Evolutionary conservation across 2,329 filamentous ascomycete species (phyloP), one percentile per base, ranked within the genome.

Genomic region (Diplodia mutila): DNA sequence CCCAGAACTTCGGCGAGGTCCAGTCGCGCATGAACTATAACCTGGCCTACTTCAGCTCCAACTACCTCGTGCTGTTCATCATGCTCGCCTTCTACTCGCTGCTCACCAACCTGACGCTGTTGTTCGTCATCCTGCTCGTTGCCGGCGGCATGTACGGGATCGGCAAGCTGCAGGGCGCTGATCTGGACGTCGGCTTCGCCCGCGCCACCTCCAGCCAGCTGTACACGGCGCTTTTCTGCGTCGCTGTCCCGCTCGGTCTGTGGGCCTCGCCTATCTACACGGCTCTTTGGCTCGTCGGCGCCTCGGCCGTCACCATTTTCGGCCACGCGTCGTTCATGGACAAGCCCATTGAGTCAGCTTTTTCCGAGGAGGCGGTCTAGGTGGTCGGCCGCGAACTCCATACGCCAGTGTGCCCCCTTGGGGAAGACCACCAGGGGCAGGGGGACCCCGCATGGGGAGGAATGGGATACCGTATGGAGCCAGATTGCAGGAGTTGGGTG

Each of bases 291-390:
- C 87, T 99, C 78, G 93, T 98, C 77, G 95, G 95, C 79, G 95
- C 95, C 75, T 94, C 91, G 74, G 94, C 93, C 79, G 93, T 97
- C 79, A 92, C 90, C 79, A 96, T 98, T 73, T 85, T 98, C 73
- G 95, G 95, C 82, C 95, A 99, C 84, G 95, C 95, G 74, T 87
- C 93, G 71, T 89, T 98, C 79, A 90, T 98, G 91, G 94, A 98
- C 80, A 97, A 97, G 88, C 94, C 94, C 69, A 97, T 98, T 85
- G 95, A 98, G 90, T 94, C 96, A 94, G 94, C 94, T 97, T 99
- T 99, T 97, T 97, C 94, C 87, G 95, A 96, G 94, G 95, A 99
- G 94, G 94, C 95, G 94, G 95, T 99, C 91, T 99, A 98, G 90
- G 87, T 96, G 94, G 94, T 98, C 95, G 94, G 93, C 94, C 94